These are phyloP conservation scores for Kuraishia piskuri DNA, from an alignment of 805 yeast species.

Conservation along the genomic window DNA sequence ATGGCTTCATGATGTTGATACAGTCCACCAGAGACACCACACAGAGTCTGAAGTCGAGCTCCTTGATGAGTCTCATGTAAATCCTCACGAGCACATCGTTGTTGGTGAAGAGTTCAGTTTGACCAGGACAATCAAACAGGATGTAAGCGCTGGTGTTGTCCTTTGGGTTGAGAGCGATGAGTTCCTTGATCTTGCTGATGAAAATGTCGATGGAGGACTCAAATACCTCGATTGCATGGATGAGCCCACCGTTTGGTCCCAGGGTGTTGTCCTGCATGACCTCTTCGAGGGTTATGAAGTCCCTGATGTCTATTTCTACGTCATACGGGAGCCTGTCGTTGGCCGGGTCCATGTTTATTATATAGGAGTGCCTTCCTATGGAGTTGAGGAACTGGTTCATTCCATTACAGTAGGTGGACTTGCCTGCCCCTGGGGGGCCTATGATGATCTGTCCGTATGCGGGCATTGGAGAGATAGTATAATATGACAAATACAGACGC, in stretches of 20 bases:
- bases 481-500: no score
- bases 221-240: slow-evolving; percentile 71
- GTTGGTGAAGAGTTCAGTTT: slow-evolving; percentile 90
- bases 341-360: slow-evolving; percentile 85
- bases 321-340: slow-evolving; percentile 47
- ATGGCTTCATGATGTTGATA: slow-evolving; percentile 72
- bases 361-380: slow-evolving; percentile 82
- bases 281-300: slow-evolving; percentile 47
- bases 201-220: slow-evolving; percentile 53
- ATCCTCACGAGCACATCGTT: slow-evolving; percentile 66
- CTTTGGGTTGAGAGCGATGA: slow-evolving; percentile 34
- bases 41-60: slow-evolving; percentile 62
- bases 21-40: slow-evolving; percentile 87
- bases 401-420: slow-evolving; percentile 91
- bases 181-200: slow-evolving; percentile 42
- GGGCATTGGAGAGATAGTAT: no score
- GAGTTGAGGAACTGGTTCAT: slow-evolving; percentile 89
- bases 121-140: slow-evolving; percentile 91
- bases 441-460: slow-evolving; percentile 84
- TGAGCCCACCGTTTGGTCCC: slow-evolving; percentile 80
- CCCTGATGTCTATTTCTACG: slow-evolving; percentile 48
- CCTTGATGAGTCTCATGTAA: slow-evolving; percentile 54
- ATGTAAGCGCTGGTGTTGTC: slow-evolving; percentile 50
- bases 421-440: slow-evolving; percentile 98
- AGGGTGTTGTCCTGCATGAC: slow-evolving; percentile 45